Conservation (phyloP, 441 rosid species). For the Gossypium schwendimanii region DNA sequence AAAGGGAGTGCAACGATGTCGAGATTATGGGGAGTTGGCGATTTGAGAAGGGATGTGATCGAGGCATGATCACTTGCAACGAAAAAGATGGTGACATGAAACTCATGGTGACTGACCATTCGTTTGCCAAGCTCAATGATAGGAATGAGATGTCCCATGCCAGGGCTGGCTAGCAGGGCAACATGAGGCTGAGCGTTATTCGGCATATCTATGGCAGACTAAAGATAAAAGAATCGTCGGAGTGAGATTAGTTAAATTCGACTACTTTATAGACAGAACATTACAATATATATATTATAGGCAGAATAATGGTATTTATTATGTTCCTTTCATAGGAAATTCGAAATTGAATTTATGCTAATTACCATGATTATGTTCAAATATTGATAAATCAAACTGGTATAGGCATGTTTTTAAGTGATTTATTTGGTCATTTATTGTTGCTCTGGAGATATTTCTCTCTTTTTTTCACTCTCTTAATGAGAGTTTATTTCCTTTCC, state of each 20-base stretch:
- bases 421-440: not conserved
- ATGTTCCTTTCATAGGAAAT: not conserved
- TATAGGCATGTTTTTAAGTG: not conserved
- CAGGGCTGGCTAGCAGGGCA: slow-evolving; percentile 37
- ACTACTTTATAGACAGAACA: too few species aligned
- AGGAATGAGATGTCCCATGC: slow-evolving; percentile 46
- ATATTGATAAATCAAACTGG: not conserved
- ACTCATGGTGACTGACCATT: slow-evolving; percentile 26
- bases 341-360: not conserved
- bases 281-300: not conserved
- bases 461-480: not conserved
- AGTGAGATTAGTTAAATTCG: not conserved
- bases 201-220: not conserved
- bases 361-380: not conserved
- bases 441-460: not conserved
- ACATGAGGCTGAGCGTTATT: slow-evolving; percentile 23
- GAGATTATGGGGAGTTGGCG: not conserved
- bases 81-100: slow-evolving; percentile 17
- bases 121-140: slow-evolving; percentile 36
- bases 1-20: slow-evolving; percentile 29
- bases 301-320: not conserved
- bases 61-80: slow-evolving; percentile 22
- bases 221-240: not conserved
- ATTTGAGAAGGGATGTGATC: slow-evolving; percentile 9
- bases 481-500: not conserved